Conservation (phyloP, 106 monocot species). For the Allium fistulosum region DNA sequence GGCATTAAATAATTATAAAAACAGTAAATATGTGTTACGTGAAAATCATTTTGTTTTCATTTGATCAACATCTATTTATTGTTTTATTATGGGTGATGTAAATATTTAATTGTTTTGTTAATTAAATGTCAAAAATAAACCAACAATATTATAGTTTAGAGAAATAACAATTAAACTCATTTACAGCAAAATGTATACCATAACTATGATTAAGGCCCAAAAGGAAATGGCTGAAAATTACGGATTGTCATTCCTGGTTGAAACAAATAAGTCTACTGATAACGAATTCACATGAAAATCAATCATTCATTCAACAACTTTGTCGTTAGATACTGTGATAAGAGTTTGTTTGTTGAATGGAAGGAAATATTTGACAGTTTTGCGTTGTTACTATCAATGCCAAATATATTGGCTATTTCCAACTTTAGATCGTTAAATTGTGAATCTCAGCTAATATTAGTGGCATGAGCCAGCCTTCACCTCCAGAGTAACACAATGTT, state of each 20-base stretch:
- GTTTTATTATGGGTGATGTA: too few species aligned
- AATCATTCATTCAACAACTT: slow-evolving; percentile 80
- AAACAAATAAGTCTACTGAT: slow-evolving; percentile 68
- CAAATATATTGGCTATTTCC: slow-evolving; percentile 72
- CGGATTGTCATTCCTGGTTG: slow-evolving; percentile 53
- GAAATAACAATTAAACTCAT: too few species aligned
- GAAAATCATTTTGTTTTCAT: too few species aligned
- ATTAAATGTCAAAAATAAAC: too few species aligned
- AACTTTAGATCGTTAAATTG: slow-evolving; percentile 39
- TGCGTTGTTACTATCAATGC: slow-evolving; percentile 19
- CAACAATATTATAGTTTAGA: too few species aligned
- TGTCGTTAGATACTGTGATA: slow-evolving; percentile 79
- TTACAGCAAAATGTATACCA: too few species aligned
- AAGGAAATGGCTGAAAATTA: slow-evolving; percentile 9
- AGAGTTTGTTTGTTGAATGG: slow-evolving; percentile 71
- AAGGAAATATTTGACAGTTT: slow-evolving; percentile 84
- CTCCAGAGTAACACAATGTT: slow-evolving; percentile 52
- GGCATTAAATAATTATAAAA: too few species aligned
- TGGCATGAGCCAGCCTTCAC: slow-evolving; percentile 90
- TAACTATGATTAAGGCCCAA: too few species aligned
- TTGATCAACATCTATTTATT: too few species aligned
- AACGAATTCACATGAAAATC: slow-evolving; percentile 62
- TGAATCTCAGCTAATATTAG: slow-evolving; percentile 57
- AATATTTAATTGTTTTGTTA: too few species aligned
- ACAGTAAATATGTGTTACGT: too few species aligned